phyloP scores from a whole-genome alignment of 2,329 filamentous ascomycete genomes.

The Dothiorella sarmentorum region DNA sequence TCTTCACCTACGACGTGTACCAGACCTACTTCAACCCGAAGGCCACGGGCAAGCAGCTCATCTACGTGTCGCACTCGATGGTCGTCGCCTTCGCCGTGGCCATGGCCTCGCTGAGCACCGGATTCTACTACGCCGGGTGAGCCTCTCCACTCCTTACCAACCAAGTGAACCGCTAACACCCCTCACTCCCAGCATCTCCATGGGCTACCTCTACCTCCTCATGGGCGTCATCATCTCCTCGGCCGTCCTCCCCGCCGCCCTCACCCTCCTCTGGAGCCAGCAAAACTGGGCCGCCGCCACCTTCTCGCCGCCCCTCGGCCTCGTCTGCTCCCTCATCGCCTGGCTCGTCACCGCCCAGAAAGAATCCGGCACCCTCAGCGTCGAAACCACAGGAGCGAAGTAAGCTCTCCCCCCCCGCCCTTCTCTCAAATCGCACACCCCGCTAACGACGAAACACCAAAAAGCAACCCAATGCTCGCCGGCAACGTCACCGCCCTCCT shows the following conservation, averaged over 20 bases:
- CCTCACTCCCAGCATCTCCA: constrained; percentile 58
- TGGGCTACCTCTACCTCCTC: constrained; percentile 85
- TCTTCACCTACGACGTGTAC: constrained; percentile 86
- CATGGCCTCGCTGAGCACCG: constrained; percentile 76
- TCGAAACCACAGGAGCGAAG: constrained; percentile 67
- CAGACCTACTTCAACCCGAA: constrained; percentile 79
- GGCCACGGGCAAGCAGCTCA: constrained; percentile 71
- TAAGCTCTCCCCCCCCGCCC: neutral
- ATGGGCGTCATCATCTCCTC: constrained; percentile 91
- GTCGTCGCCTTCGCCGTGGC: constrained; percentile 72
- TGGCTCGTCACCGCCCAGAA: constrained; percentile 76
- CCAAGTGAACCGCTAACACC: constrained; percentile 17
- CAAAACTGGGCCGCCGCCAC: constrained; percentile 75
- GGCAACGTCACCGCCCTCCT: constrained; percentile 82
- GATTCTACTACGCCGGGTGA: constrained; percentile 47
- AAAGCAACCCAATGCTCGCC: constrained; percentile 66
- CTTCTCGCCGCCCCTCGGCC: constrained; percentile 65
- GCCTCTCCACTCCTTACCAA: constrained; percentile 21
- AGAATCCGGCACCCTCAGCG: constrained; percentile 64
- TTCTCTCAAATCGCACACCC: constrained; percentile 47
- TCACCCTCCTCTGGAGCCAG: constrained; percentile 76
- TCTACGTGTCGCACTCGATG: constrained; percentile 73
- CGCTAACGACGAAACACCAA: neutral
- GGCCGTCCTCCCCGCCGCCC: constrained; percentile 76
- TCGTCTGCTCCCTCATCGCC: constrained; percentile 65